Evolutionary conservation across 2,329 filamentous ascomycete genomes (phyloP).

Genomic region (Colletotrichum horii): DNA sequence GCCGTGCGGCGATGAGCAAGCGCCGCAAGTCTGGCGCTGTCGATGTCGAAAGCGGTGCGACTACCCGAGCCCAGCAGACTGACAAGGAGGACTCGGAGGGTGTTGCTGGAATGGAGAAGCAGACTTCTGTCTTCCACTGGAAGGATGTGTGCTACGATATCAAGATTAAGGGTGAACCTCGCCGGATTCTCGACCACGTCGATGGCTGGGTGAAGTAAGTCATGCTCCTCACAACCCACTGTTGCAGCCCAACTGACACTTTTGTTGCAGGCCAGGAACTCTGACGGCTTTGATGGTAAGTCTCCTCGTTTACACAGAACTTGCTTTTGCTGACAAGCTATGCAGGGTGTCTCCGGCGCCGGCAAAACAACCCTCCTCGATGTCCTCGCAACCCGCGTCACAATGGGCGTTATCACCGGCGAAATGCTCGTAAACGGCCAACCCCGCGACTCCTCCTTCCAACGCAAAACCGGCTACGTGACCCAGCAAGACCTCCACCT

Average conservation of each 20-base stretch:
- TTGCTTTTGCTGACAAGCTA: conserved; percentile 32
- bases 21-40: conserved; percentile 25
- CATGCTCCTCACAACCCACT: not conserved
- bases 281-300: conserved; percentile 70
- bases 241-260: not conserved
- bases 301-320: conserved; percentile 38
- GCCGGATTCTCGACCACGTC: conserved; percentile 72
- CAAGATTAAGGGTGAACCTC: conserved; percentile 67
- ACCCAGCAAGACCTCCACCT: conserved; percentile 77
- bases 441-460: conserved; percentile 69
- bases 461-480: conserved; percentile 74
- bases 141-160: conserved; percentile 77
- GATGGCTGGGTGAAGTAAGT: conserved; percentile 68
- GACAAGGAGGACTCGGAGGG: not conserved
- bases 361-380: conserved; percentile 80
- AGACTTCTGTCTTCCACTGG: conserved; percentile 76
- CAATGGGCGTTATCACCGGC: conserved; percentile 75
- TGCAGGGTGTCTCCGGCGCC: conserved; percentile 66
- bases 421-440: conserved; percentile 73
- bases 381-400: conserved; percentile 75
- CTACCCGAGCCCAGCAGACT: not conserved
- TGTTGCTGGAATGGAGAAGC: conserved; percentile 32
- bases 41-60: not conserved
- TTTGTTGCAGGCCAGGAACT: conserved; percentile 66
- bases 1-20: not conserved